phyloP scores from a whole-genome alignment of 1,139 yeast species.

The Diutina scorzettiae region DNA sequence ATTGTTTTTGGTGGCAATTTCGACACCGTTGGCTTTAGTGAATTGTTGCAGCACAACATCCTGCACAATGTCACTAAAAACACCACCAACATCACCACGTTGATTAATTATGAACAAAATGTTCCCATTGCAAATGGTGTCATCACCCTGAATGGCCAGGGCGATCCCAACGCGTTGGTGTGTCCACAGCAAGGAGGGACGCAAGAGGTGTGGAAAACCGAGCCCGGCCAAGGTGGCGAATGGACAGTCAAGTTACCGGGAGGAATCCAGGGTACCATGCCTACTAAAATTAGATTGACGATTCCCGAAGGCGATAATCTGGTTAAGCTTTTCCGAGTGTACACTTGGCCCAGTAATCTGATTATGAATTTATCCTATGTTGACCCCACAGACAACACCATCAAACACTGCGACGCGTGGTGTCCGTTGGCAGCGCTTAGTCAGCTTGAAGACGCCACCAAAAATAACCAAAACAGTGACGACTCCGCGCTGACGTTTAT shows the following conservation, averaged over 20 bases:
- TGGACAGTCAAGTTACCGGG: slow-evolving; percentile 56
- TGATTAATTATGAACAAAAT: slow-evolving; percentile 50
- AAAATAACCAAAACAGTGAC: slow-evolving; percentile 15
- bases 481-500: slow-evolving; percentile 18
- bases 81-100: slow-evolving; percentile 19
- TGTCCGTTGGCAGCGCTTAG: slow-evolving; percentile 50
- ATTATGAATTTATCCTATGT: slow-evolving; percentile 85
- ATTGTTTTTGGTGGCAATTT: slow-evolving; percentile 78
- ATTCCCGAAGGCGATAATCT: slow-evolving; percentile 45
- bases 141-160: slow-evolving; percentile 42
- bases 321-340: slow-evolving; percentile 55
- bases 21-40: slow-evolving; percentile 44
- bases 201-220: slow-evolving; percentile 43
- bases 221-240: slow-evolving; percentile 44
- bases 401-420: slow-evolving; percentile 68
- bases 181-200: slow-evolving; percentile 49
- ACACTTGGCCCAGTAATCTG: slow-evolving; percentile 73
- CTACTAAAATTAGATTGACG: slow-evolving; percentile 66
- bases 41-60: slow-evolving; percentile 26
- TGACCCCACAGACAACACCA: slow-evolving; percentile 53
- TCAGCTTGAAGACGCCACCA: slow-evolving; percentile 17
- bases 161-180: slow-evolving; percentile 31
- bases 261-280: slow-evolving; percentile 38
- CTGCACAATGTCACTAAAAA: slow-evolving; percentile 12
- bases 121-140: slow-evolving; percentile 54